Base-by-base conservation (phyloP, 176 grass and related monocot genomes). In the Ensete ventricosum region DNA sequence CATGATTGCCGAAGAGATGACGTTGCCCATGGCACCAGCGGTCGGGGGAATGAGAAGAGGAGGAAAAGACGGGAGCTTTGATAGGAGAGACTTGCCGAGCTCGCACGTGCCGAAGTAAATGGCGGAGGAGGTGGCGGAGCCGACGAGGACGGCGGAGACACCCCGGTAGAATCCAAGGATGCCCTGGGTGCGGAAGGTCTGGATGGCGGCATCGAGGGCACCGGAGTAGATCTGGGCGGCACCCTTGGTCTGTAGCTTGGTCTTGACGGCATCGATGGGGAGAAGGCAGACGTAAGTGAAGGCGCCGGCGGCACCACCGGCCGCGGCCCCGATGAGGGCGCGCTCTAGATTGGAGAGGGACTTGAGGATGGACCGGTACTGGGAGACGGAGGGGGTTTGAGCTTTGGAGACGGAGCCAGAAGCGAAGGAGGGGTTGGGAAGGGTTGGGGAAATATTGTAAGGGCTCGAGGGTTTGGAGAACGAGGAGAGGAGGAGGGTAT, bases 61-160 rank as follows among this genome's bases (percentile, higher is more conserved):
- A 2, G 82, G 86, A 0, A 91, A 83, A 64, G 83, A 80, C 23
- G 87, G 87, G 21, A 88, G 81, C 55, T 86, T 86, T 53, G 67
- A 79, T 53, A 83, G 73, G 8, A 87, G 76, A 50, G 81, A 73
- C 78, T 94, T 94, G 80, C 86, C 88, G 65, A 98, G 88, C 82
- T 98, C 90, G 80, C 95, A 98, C 50, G 95, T 94, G 78, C 87
- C 90, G 69, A 98, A 98, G 81, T 98, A 98, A 81, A 94, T 22
- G 50, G 88, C 88, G 29, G 90, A 94, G 71, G 95, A 99, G 58
- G 88, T 73, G 13, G 90, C 90, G 21, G 88, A 98, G 73, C 95
- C 88, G 43, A 94, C 69, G 69, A 88, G 79, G 83, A 94, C 86
- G 29, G 88, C 90, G 22, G 95, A 94, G 20, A 94, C 58, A 53